These are phyloP conservation scores for Albifimbria verrucaria DNA, from an alignment of 2,329 filamentous ascomycete species.

Conservation along the genomic window DNA sequence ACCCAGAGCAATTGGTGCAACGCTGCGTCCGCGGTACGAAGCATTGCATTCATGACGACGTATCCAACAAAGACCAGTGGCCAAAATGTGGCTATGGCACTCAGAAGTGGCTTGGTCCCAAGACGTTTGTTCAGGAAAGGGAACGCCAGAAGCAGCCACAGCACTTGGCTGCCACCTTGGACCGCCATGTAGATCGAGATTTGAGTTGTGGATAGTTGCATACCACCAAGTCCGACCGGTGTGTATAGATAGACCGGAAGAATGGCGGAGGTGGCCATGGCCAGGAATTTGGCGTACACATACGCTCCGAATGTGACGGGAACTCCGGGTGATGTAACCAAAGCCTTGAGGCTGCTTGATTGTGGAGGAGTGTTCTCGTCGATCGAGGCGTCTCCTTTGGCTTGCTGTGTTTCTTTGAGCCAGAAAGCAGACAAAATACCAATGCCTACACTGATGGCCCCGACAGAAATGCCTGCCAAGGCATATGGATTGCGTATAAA, in stretches of 20 bases:
- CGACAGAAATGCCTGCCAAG: constrained; percentile 51
- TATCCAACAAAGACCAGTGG: constrained; percentile 61
- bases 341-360: constrained; percentile 63
- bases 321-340: constrained; percentile 62
- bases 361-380: constrained; percentile 46
- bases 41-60: constrained; percentile 51
- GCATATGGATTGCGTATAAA: constrained; percentile 52
- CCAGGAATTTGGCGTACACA: constrained; percentile 67
- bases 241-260: constrained; percentile 68
- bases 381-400: constrained; percentile 8
- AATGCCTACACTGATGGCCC: constrained; percentile 52
- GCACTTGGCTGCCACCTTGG: constrained; percentile 62
- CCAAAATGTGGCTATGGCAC: constrained; percentile 50
- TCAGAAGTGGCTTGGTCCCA: constrained; percentile 65
- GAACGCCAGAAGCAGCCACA: constrained; percentile 70
- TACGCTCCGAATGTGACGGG: no score
- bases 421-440: constrained; percentile 51
- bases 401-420: constrained; percentile 59
- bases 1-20: constrained; percentile 41
- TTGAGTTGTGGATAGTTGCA: constrained; percentile 56
- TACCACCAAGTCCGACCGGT: constrained; percentile 58
- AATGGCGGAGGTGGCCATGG: constrained; percentile 69
- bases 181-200: constrained; percentile 66
- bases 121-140: constrained; percentile 62
- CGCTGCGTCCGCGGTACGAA: constrained; percentile 34